Percentiles rank a stretch among this genome's conserved stretches.
phyloP scores from a whole-genome alignment of 2,329 filamentous ascomycete genomes.

The Trichoderma cornu-damae region DNA sequence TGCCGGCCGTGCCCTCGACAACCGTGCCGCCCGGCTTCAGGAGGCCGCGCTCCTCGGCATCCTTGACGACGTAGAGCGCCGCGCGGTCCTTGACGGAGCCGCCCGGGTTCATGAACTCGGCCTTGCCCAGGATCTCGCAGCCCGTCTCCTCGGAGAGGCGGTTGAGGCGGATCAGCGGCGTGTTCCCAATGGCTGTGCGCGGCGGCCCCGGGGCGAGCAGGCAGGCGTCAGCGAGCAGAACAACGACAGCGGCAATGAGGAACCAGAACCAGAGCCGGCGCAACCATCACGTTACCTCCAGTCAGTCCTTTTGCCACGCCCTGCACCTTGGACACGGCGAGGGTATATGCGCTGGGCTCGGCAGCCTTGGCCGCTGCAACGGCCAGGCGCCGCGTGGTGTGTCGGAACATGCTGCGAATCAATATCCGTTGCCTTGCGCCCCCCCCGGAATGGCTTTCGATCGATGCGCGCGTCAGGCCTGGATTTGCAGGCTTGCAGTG shows the following conservation, averaged over 20 bases:
- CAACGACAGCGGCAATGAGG: not conserved
- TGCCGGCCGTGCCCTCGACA: conserved; percentile 93
- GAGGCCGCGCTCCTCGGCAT: conserved; percentile 84
- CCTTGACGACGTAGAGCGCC: conserved; percentile 85
- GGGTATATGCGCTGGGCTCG: conserved; percentile 53
- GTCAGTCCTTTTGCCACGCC: conserved; percentile 72
- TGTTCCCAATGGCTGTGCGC: conserved; percentile 84
- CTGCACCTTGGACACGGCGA: conserved; percentile 74
- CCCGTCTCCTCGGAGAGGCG: conserved; percentile 83
- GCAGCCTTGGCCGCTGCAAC: conserved; percentile 45
- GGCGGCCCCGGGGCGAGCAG: not conserved
- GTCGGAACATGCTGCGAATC: conserved; percentile 57
- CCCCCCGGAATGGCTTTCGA: not conserved
- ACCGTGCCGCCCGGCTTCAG: conserved; percentile 85
- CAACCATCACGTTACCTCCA: conserved; percentile 63
- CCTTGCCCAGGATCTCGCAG: conserved; percentile 91
- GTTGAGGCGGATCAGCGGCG: conserved; percentile 86
- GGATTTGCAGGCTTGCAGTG: conserved; percentile 12
- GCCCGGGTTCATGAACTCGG: conserved; percentile 98
- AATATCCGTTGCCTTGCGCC: not conserved
- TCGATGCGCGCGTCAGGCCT: not conserved
- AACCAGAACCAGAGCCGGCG: too few relatives aligned
- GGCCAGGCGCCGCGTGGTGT: conserved; percentile 62
- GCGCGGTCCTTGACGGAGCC: conserved; percentile 95
- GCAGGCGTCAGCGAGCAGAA: not conserved